Base-by-base conservation (phyloP, 371 early-diverging fungal species). In the Mucor piriformis region DNA sequence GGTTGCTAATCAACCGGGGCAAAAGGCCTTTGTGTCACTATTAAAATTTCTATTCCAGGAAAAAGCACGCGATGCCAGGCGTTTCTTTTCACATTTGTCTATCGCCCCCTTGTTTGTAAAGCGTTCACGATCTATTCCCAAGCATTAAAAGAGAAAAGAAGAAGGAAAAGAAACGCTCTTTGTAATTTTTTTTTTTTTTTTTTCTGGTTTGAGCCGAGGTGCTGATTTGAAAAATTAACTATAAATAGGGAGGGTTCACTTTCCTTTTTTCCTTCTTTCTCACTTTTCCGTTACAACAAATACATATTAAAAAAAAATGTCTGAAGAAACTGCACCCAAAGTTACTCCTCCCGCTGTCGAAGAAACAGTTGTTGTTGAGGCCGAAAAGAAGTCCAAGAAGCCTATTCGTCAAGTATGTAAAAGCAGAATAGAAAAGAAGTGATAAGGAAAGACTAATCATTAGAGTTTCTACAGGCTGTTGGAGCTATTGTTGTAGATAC, bases 401-500 rank as follows among this genome's bases (percentile, higher is more conserved):
- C 52, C 44, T 3, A 66, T 66, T 20, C 66, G 66, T 27, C 66
- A 66, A 50, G 66, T 66, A 66, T 53, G 42, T 42, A 24, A 23
- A 20, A n/a, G n/a, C n/a, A n/a, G n/a, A n/a, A n/a, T n/a, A n/a
- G n/a, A n/a, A n/a, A n/a, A n/a, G n/a, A n/a, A n/a, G n/a, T n/a
- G n/a, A n/a, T n/a, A n/a, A n/a, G n/a, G n/a, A n/a, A n/a, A n/a
- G n/a, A n/a, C n/a, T n/a, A n/a, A n/a, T n/a, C 15, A 15, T 21
- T 33, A 27, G 11, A 21, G 11, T 42, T 16, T 18, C 8, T 18
- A 18, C 57, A 77, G 74, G 70, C 74, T 27, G 69, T 76, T 20
- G 79, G 79, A 27, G 63, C 67, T 11, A 61, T 79, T 63, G 72
- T 74, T 2, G 56, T 69, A 24, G 73, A 77, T 44, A 50, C 59